phyloP scores from a whole-genome alignment of 2,329 filamentous ascomycete genomes.

The Neocatenulostroma microsporum region DNA sequence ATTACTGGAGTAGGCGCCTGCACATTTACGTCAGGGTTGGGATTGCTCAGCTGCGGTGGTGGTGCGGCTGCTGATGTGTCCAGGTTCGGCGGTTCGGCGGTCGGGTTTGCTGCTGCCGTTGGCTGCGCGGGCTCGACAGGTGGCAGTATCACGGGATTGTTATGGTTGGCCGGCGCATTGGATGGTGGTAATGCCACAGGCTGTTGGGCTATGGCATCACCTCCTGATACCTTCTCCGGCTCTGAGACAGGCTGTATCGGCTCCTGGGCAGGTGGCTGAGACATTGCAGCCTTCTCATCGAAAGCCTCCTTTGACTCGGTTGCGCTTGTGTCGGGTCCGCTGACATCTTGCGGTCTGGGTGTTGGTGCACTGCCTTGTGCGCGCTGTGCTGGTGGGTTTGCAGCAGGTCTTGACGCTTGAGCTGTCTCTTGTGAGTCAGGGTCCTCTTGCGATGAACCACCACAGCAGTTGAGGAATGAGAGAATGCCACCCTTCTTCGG shows the following conservation, averaged over 20 bases:
- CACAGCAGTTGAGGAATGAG: conserved; percentile 59
- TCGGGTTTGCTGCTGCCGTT: conserved; percentile 7
- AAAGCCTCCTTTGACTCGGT: conserved; percentile 39
- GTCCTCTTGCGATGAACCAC: conserved; percentile 53
- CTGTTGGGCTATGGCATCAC: conserved; percentile 15
- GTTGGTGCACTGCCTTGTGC: conserved; percentile 36
- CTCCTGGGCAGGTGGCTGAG: conserved; percentile 8
- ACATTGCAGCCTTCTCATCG: conserved; percentile 34
- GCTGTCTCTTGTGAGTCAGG: conserved; percentile 48
- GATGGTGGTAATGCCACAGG: conserved; percentile 11
- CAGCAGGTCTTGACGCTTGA: conserved; percentile 37
- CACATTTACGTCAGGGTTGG: conserved; percentile 33
- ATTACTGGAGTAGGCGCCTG: conserved; percentile 41
- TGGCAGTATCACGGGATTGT: conserved; percentile 10
- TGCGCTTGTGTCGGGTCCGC: conserved; percentile 36
- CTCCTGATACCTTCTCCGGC: conserved; percentile 13
- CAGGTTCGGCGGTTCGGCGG: conserved; percentile 8
- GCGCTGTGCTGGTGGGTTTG: conserved; percentile 27
- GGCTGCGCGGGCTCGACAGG: conserved; percentile 7
- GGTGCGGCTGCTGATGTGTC: conserved; percentile 8
- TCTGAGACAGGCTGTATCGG: conserved; percentile 10
- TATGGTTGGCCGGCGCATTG: conserved; percentile 7
- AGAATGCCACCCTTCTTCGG: conserved; percentile 37
- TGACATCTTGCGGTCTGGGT: conserved; percentile 41
- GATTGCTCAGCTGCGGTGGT: not conserved